Conservation (phyloP, 2,329 filamentous ascomycete genomes). For the Colletotrichum noveboracense region DNA sequence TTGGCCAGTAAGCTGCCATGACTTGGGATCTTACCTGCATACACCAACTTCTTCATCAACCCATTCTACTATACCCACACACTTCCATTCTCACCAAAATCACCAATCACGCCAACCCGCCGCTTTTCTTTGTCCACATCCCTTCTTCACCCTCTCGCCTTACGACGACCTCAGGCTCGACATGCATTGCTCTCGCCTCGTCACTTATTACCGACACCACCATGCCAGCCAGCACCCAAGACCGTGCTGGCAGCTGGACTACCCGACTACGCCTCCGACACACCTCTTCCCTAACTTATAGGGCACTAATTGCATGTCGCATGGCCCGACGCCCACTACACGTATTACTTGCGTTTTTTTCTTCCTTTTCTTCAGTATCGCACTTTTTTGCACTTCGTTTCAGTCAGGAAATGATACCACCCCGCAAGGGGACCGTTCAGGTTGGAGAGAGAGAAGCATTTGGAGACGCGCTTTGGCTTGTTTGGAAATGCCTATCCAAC, state of each 20-base stretch:
- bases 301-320: constrained; percentile 14
- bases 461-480: background rate
- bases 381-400: constrained; percentile 14
- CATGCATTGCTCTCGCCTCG: background rate
- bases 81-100: background rate
- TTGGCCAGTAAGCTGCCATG: constrained; percentile 31
- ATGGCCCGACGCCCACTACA: constrained; percentile 2
- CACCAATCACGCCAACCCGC: background rate
- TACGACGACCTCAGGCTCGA: background rate
- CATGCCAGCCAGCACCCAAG: background rate
- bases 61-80: constrained; percentile 15
- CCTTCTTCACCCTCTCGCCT: background rate
- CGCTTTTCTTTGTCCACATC: constrained; percentile 20
- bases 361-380: background rate
- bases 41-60: background rate
- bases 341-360: background rate
- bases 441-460: background rate
- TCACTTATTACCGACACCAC: background rate
- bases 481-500: background rate
- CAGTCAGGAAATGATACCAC: constrained; percentile 26
- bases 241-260: background rate
- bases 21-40: background rate
- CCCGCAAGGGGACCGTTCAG: constrained; percentile 6
- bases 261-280: background rate
- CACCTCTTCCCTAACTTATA: background rate